Evolutionary conservation across 1,284 basidiomycete genomes (phyloP).

Genomic region (Neotropicomus parvogracilis): DNA sequence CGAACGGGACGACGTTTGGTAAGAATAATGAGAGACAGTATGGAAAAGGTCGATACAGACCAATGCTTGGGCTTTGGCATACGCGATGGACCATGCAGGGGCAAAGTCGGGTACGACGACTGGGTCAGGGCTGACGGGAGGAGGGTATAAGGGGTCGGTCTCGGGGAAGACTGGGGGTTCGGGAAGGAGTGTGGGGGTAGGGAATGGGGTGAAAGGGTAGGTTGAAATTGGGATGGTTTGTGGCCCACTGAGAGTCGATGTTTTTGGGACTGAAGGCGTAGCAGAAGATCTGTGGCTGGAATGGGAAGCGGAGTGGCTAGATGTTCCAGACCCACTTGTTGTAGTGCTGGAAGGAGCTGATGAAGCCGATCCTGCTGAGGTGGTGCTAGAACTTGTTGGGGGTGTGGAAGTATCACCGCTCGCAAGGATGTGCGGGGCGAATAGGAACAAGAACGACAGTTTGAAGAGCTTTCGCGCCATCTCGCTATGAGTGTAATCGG

Average conservation of each 20-base stretch:
- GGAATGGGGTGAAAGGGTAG: slow-evolving; percentile 29
- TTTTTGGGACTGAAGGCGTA: slow-evolving; percentile 5
- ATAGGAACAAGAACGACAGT: slow-evolving; percentile 20
- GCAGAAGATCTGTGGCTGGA: slow-evolving; percentile 1
- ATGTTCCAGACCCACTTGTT: neutral
- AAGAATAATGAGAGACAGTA: too few species aligned
- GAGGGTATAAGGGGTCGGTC: slow-evolving; percentile 30
- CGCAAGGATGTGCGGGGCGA: slow-evolving; percentile 12
- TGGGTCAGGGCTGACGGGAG: slow-evolving; percentile 28
- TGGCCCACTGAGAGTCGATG: slow-evolving; percentile 19
- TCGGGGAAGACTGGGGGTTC: slow-evolving; percentile 30
- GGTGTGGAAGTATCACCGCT: neutral
- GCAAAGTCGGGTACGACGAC: slow-evolving; percentile 42
- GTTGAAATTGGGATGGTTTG: slow-evolving; percentile 28
- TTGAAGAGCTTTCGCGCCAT: slow-evolving; percentile 18
- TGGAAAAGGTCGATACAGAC: slow-evolving; percentile 21
- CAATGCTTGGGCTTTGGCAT: slow-evolving; percentile 36
- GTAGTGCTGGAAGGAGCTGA: slow-evolving; percentile 8
- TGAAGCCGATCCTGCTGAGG: neutral
- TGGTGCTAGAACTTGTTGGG: slow-evolving; percentile 1
- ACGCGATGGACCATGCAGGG: slow-evolving; percentile 40
- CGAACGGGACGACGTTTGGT: neutral
- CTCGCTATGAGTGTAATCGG: neutral
- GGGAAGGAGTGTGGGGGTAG: slow-evolving; percentile 29
- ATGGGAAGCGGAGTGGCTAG: neutral